Evolutionary conservation across 129 eudicot species (phyloP), one percentile per base, ranked within the genome.

Genomic region (Flaveria linearis): DNA sequence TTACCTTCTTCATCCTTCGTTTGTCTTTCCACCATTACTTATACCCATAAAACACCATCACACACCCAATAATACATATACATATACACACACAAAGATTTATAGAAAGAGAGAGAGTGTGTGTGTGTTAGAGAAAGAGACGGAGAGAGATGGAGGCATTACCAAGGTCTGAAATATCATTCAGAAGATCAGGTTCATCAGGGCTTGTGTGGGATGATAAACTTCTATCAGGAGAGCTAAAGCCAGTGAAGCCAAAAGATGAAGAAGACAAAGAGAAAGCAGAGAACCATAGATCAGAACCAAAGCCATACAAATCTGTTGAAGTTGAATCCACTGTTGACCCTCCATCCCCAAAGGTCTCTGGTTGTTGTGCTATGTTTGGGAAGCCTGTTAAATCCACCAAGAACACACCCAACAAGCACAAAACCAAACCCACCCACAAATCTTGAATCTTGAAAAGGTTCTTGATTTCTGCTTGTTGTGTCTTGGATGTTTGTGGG

Each of bases 121-220:
- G 36, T 30, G 36, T 30, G 36, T 78, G 26, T 17, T 26, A 65
- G 17, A 36, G 18, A 50, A 22, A 50, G 25, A 70, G 36, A 30
- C 5, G 36, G 36, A 30, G 36, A 49, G 14, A 49, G 41, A 85
- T 87, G 96, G 89, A 73, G 18, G 96, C 82, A 2, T 76, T 90
- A 68, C 88, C 87, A 61, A 86, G 96, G 76, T 90, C 96, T 20
- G 96, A 84, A 76, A 80, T 86, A 14, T 88, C 96, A 63, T 90
- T 90, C 20, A 84, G 96, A 80, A 86, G 96, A 79, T 87, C 89
- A 76, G 96, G 96, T 3, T 90, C 96, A 69, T 90, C 96, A 17
- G 96, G 96, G 67, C 77, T 88, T 74, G 89, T 90, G 12, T 90
- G 96, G 96, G 96, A 90, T 84, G 96, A 90, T 77, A 90, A 87